Conservation (phyloP, 129 eudicot genomes). For the Centella asiatica region DNA sequence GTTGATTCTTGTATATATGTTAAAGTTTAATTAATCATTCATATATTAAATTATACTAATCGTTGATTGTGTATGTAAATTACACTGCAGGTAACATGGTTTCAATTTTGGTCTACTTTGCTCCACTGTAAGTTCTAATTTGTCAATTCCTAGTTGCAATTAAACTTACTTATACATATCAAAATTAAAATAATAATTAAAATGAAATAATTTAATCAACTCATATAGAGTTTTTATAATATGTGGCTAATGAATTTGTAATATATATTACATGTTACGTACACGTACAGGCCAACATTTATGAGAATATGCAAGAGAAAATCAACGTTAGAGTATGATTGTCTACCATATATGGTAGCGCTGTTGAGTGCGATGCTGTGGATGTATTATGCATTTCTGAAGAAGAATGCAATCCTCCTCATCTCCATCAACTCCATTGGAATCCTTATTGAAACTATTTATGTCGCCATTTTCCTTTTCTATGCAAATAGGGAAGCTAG, state of each 20-base stretch:
- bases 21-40: too few relatives aligned
- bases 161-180: not conserved
- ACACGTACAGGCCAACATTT: constrained; percentile 87
- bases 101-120: constrained; percentile 56
- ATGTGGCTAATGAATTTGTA: too few relatives aligned
- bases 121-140: constrained; percentile 61
- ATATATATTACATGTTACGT: too few relatives aligned
- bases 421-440: constrained; percentile 74
- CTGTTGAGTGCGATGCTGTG: constrained; percentile 71
- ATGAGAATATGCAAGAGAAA: constrained; percentile 45
- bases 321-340: constrained; percentile 72
- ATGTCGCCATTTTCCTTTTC: constrained; percentile 52
- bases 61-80: not conserved
- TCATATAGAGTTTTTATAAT: not conserved
- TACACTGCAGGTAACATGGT: constrained; percentile 57
- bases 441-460: constrained; percentile 57
- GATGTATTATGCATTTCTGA: constrained; percentile 67
- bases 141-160: too few relatives aligned
- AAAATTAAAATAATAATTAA: not conserved
- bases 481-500: constrained; percentile 53
- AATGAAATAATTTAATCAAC: not conserved
- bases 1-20: too few relatives aligned
- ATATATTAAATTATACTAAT: too few relatives aligned
- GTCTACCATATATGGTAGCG: constrained; percentile 64
- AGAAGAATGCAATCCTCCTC: constrained; percentile 44